Base-by-base conservation (phyloP, 495 filamentous ascomycete genomes). In the Xylaria nigripes region DNA sequence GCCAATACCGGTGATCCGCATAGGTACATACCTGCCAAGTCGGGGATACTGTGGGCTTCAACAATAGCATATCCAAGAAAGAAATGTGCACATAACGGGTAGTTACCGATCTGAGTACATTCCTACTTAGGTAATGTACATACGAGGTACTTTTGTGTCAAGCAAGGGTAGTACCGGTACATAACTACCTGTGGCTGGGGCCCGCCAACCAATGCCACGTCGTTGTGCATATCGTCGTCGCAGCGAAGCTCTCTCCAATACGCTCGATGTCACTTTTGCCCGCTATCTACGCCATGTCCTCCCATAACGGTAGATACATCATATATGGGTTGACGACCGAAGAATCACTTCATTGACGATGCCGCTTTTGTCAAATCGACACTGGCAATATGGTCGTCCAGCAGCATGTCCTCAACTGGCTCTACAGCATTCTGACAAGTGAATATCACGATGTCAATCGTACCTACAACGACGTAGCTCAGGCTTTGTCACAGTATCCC, bases 391-490 rank as follows among this genome's bases (percentile, higher is more conserved):
- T 87, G 70, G 76, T 83, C 50, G 87, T 95, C 60, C 83, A 88
- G 56, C 90, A 93, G 64, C 86, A 89, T 69, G 85, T 94, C 40
- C 78, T 97, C 50, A 88, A 87, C 68, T 98, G 93, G 93, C 83
- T 98, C 1, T 94, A 95, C 71, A 93, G 86, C 67, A 84, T 95
- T 42, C 66, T 98, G 50, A 86, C 80, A 34, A 89, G 85, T 69
- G 89, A 96, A 78, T 97, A 98, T 64, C 84, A 82, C 59, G 89
- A 96, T 72, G 83, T 89, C 45, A 90, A 90, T 63, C 87, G 90
- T 27, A 89, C 91, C 50, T 96, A 96, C 72, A 85, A 86, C 66
- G 92, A 97, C 68, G 84, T 95, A 58, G 90, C 85, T 59, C 84
- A 86, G 65, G 81, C 82, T 25, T 81, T 98, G 22, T 81, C 86